Base-by-base conservation (phyloP, 2,329 filamentous ascomycete genomes). In the Apiospora arundinis region DNA sequence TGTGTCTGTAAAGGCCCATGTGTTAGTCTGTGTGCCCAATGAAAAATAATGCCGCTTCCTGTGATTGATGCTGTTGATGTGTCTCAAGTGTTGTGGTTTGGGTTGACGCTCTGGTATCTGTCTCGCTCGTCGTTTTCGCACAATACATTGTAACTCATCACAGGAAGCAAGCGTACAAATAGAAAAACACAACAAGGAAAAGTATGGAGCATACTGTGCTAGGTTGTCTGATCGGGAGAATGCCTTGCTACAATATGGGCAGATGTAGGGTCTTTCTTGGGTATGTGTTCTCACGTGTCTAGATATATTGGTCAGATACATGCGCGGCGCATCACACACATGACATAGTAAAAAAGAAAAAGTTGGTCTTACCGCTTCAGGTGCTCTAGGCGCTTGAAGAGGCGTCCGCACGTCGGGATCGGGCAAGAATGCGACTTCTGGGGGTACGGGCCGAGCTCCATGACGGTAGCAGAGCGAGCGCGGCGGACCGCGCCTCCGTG, bases 231-330 rank as follows among this genome's bases (percentile, higher is more conserved):
- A 98, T 85, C 96, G 90, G 72, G 96, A 98, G 84, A 99, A 99
- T 76, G 95, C 95, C 88, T 98, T 98, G 89, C 93, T 97, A 90
- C 96, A 99, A 83, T 97, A 92, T 77, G 93, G 93, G 90, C 96
- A 99, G 81, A 97, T 92, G 84, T 99, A 99, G 77, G 96, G 96
- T 85, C 95, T 94, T 88, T 99, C 96, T 88, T 99, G 96, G 71
- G 96, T 99, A 88, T 99, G 96, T 80, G 96, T 99, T 85, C 96
- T 93, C 83, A 99, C 96, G 86, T 99, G 96, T 89, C 95, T 97
- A 89, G 82, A 86, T 81, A 80, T 76, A 81, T 80, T 80, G 79
- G 83, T 86, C 80, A 86, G 85, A 86, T 84, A 82, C 78, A 82
- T 77, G 79, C 76, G 80, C 82, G 80, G 80, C 78, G 80, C 79